Conservation (phyloP, 2,329 filamentous ascomycete genomes). For the Trichoderma koningii region DNA sequence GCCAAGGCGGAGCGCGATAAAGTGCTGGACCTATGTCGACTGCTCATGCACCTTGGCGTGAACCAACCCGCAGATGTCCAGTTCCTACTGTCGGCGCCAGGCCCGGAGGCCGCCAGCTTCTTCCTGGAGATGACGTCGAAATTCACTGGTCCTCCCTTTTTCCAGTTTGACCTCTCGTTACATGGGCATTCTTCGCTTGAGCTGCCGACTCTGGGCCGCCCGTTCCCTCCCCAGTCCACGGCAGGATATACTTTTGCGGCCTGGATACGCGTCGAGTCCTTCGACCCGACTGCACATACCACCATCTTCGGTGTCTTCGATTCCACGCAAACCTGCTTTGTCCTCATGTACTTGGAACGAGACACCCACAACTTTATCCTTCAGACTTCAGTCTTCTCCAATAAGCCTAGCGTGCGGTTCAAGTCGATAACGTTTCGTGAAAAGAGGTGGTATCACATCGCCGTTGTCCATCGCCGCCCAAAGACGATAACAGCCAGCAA, state of each 20-base stretch:
- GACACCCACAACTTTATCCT: slow-evolving; percentile 93
- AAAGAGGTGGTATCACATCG: slow-evolving; percentile 89
- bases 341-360: slow-evolving; percentile 90
- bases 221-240: slow-evolving; percentile 78
- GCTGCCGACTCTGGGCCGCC: slow-evolving; percentile 77
- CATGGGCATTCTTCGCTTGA: slow-evolving; percentile 90
- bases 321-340: slow-evolving; percentile 85
- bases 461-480: slow-evolving; percentile 78
- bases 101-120: slow-evolving; percentile 64
- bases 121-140: slow-evolving; percentile 70
- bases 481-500: slow-evolving; percentile 76
- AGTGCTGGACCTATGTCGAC: slow-evolving; percentile 67
- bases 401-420: slow-evolving; percentile 88
- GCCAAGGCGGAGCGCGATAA: slow-evolving; percentile 58
- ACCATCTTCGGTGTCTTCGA: slow-evolving; percentile 97
- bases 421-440: slow-evolving; percentile 77
- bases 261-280: slow-evolving; percentile 87
- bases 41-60: slow-evolving; percentile 73
- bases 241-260: slow-evolving; percentile 87
- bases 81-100: slow-evolving; percentile 62
- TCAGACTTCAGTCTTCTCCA: slow-evolving; percentile 87
- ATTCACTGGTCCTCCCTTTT: slow-evolving; percentile 77
- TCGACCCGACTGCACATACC: slow-evolving; percentile 82
- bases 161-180: slow-evolving; percentile 90
- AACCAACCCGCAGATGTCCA: slow-evolving; percentile 81